Evolutionary conservation across 2,329 filamentous ascomycete species (phyloP).

Genomic region (Curvularia spicifera): DNA sequence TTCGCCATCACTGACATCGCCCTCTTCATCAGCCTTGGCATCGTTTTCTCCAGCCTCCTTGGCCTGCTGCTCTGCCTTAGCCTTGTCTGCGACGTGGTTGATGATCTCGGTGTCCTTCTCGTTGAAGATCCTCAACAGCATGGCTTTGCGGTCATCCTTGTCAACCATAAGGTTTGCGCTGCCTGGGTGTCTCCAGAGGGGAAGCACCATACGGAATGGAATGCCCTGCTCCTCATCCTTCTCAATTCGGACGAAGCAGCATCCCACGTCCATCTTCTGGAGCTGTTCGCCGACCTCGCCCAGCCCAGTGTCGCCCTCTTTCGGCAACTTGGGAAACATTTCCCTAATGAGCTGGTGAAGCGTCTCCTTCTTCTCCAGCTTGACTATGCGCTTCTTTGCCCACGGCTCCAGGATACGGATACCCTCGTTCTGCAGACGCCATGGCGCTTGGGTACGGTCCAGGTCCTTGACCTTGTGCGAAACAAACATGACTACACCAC

Average conservation of each 20-base stretch:
- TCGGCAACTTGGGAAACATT: slow-evolving; percentile 91
- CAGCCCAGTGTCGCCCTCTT: slow-evolving; percentile 74
- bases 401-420: slow-evolving; percentile 90
- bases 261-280: slow-evolving; percentile 81
- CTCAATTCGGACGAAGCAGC: slow-evolving; percentile 86
- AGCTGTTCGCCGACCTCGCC: slow-evolving; percentile 88
- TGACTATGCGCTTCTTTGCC: slow-evolving; percentile 81
- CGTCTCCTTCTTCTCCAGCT: slow-evolving; percentile 76
- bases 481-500: slow-evolving; percentile 92
- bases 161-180: slow-evolving; percentile 97
- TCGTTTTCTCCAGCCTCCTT: slow-evolving; percentile 23
- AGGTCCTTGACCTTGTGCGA: slow-evolving; percentile 80
- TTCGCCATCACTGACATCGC: slow-evolving; percentile 10
- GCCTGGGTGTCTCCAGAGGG: slow-evolving; percentile 91
- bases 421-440: slow-evolving; percentile 95
- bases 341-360: slow-evolving; percentile 84
- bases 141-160: slow-evolving; percentile 91
- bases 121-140: slow-evolving; percentile 90
- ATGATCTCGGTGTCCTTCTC: slow-evolving; percentile 79
- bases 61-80: slow-evolving; percentile 31
- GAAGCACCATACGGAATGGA: slow-evolving; percentile 82
- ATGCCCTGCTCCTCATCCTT: slow-evolving; percentile 71
- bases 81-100: slow-evolving; percentile 46
- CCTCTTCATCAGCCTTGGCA: slow-evolving; percentile 12
- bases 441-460: slow-evolving; percentile 87